Percentiles rank a stretch among this genome's conserved stretches.
phyloP scores from a whole-genome alignment of 306 rosid genomes.

The Dalbergia cochinchinensis region DNA sequence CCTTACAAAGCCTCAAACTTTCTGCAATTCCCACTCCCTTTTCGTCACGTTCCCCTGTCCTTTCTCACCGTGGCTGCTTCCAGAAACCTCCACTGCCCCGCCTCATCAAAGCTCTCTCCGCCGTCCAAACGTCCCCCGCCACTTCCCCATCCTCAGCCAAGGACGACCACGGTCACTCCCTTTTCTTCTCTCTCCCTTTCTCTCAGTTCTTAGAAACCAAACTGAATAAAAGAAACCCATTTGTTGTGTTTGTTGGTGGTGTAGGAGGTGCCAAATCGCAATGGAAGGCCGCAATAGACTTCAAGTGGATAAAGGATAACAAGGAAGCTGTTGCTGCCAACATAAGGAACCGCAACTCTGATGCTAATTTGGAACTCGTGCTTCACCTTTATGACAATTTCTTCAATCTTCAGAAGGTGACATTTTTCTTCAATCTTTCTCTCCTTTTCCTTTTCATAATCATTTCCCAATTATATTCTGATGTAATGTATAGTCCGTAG shows the following conservation, averaged over 20 bases:
- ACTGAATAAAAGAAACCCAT: neutral
- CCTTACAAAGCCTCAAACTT: conserved; percentile 59
- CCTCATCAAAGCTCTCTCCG: conserved; percentile 59
- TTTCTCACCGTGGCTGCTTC: conserved; percentile 8
- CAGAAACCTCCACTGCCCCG: conserved; percentile 50
- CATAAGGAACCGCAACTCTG: conserved; percentile 74
- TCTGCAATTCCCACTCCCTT: conserved; percentile 51
- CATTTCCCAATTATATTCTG: neutral
- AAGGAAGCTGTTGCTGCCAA: conserved; percentile 79
- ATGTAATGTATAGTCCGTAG: neutral
- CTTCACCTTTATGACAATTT: conserved; percentile 77
- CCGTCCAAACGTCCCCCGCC: conserved; percentile 54
- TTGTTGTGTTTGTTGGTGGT: neutral
- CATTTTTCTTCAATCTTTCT: conserved; percentile 36
- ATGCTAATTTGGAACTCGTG: conserved; percentile 82
- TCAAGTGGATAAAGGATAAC: conserved; percentile 96
- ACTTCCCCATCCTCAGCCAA: conserved; percentile 10
- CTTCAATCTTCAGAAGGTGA: conserved; percentile 87
- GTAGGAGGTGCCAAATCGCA: conserved; percentile 67
- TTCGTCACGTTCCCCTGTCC: conserved; percentile 49
- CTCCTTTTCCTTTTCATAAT: neutral
- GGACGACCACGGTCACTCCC: conserved; percentile 62
- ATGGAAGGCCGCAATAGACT: conserved; percentile 92
- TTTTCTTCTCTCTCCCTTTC: neutral
- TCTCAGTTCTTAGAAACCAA: neutral